Percentiles rank a stretch among this genome's conserved stretches.
These are phyloP conservation scores for Luzula sylvatica DNA, from an alignment of 176 grass and related monocot species.

Conservation along the genomic window DNA sequence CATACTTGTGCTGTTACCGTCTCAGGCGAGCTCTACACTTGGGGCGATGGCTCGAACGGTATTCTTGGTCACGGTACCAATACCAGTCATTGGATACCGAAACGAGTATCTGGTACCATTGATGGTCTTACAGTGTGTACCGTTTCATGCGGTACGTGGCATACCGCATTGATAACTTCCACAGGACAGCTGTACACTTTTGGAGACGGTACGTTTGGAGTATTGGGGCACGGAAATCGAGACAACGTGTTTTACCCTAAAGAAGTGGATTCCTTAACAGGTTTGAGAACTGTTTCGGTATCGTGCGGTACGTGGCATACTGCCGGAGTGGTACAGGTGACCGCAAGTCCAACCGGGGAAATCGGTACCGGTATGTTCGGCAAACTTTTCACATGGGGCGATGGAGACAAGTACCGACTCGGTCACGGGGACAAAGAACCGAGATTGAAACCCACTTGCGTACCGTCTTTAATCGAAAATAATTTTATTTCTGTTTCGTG, in stretches of 20 bases:
- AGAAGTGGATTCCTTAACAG: constrained; percentile 76
- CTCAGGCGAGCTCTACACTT: constrained; percentile 80
- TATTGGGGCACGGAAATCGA: constrained; percentile 78
- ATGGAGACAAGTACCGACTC: constrained; percentile 91
- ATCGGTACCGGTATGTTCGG: constrained; percentile 58
- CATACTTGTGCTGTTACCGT: constrained; percentile 84
- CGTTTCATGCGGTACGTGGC: constrained; percentile 93
- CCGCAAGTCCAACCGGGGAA: constrained; percentile 54
- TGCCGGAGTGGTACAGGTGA: constrained; percentile 83
- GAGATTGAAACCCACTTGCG: constrained; percentile 89
- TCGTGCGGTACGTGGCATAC: constrained; percentile 94
- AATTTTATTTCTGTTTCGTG: constrained; percentile 79
- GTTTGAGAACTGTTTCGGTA: constrained; percentile 70
- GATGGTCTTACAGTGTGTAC: constrained; percentile 60
- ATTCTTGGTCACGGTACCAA: constrained; percentile 80
- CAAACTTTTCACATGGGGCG: constrained; percentile 97
- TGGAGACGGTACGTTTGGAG: constrained; percentile 95
- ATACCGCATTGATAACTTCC: constrained; percentile 84
- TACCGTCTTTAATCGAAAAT: constrained; percentile 84
- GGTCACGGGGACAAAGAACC: constrained; percentile 94
- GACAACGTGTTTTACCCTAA: constrained; percentile 50
- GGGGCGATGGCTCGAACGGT: constrained; percentile 87
- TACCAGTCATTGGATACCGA: constrained; percentile 94
- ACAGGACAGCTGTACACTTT: constrained; percentile 80
- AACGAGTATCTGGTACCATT: constrained; percentile 72